These are phyloP conservation scores for Cryphonectria japonica DNA, from an alignment of 2,329 filamentous ascomycete genomes.

Conservation along the genomic window DNA sequence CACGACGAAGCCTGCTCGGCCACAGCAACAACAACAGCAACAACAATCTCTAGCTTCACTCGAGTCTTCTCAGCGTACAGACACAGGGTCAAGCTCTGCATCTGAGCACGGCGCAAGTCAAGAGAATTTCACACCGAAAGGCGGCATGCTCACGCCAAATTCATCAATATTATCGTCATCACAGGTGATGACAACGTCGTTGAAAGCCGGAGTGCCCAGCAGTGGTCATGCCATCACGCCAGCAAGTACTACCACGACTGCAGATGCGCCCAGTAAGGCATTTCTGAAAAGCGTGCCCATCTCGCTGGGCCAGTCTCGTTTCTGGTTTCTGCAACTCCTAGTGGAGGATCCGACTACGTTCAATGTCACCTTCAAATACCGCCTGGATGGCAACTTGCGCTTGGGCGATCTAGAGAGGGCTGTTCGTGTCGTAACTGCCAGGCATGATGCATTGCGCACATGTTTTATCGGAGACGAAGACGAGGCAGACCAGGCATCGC, in stretches of 20 bases:
- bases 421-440: conserved; percentile 35
- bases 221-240: not conserved
- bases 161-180: not conserved
- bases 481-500: conserved; percentile 24
- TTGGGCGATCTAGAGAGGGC: conserved; percentile 39
- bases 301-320: conserved; percentile 44
- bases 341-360: conserved; percentile 43
- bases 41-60: not conserved
- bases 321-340: conserved; percentile 42
- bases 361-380: conserved; percentile 42
- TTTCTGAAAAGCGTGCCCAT: conserved; percentile 34
- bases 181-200: not conserved
- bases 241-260: not conserved
- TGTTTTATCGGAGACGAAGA: conserved; percentile 35
- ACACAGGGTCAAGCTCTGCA: not conserved
- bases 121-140: not conserved
- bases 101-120: not conserved
- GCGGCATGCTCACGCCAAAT: not conserved
- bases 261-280: conserved; percentile 1
- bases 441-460: conserved; percentile 43
- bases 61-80: not conserved
- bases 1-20: conserved; percentile 3
- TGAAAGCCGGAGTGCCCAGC: conserved; percentile 3
- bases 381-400: conserved; percentile 36
- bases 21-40: not conserved